phyloP scores from a whole-genome alignment of 2,329 filamentous ascomycete species.

The Boeremia lycopersici region DNA sequence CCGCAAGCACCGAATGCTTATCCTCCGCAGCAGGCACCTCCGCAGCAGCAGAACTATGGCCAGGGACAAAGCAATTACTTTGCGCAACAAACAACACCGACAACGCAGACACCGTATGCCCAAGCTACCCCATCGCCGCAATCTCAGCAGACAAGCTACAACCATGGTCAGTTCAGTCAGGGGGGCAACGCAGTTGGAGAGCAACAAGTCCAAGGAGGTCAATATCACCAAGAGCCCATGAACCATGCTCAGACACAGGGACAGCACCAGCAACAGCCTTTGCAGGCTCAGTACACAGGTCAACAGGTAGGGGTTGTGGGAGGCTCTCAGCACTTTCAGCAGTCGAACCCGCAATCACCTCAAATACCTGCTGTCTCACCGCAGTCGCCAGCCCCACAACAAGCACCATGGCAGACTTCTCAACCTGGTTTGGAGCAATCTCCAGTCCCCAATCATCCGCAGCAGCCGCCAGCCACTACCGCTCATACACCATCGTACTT shows the following conservation, averaged over 20 bases:
- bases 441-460: background rate
- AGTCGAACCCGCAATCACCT: slow-evolving; percentile 18
- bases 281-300: slow-evolving; percentile 19
- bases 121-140: slow-evolving; percentile 21
- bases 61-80: slow-evolving; percentile 39
- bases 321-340: slow-evolving; percentile 10
- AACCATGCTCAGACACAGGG: slow-evolving; percentile 6
- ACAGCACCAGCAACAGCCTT: slow-evolving; percentile 15
- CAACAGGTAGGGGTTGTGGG: slow-evolving; percentile 39
- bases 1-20: slow-evolving; percentile 26
- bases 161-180: slow-evolving; percentile 20
- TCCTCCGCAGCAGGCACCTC: slow-evolving; percentile 35
- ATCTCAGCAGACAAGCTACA: slow-evolving; percentile 20
- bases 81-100: slow-evolving; percentile 22
- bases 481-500: slow-evolving; percentile 14
- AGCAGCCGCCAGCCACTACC: background rate
- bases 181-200: slow-evolving; percentile 12
- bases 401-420: slow-evolving; percentile 15
- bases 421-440: slow-evolving; percentile 7
- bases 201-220: slow-evolving; percentile 13
- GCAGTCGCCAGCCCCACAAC: slow-evolving; percentile 10
- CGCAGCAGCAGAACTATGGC: slow-evolving; percentile 31
- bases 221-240: slow-evolving; percentile 16
- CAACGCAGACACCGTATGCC: slow-evolving; percentile 18
- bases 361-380: slow-evolving; percentile 20